phyloP scores from a whole-genome alignment of 371 early-diverging fungal species.

The Mucor mucedo region DNA sequence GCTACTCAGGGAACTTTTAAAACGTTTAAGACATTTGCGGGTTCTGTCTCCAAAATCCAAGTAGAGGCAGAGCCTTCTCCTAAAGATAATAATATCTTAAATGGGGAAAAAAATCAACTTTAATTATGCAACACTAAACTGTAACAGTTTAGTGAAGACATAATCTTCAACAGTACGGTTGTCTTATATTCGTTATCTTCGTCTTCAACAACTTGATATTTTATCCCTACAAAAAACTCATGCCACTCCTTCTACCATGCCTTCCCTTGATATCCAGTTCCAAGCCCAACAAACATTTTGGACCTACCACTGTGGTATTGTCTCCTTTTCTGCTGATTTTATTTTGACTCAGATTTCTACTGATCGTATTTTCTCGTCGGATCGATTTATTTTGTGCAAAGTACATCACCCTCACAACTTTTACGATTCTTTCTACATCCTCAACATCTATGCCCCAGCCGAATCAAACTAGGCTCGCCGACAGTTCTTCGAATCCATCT shows the following conservation, averaged over 20 bases:
- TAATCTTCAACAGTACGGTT: not conserved
- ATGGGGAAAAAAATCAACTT: not conserved
- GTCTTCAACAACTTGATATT: slow-evolving; percentile 5
- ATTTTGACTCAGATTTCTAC: slow-evolving; percentile 1
- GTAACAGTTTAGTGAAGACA: slow-evolving; percentile 4
- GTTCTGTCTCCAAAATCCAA: not conserved
- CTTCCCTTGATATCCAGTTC: slow-evolving; percentile 5
- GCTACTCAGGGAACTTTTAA: not conserved
- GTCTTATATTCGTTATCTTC: slow-evolving; percentile 5
- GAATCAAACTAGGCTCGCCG: not conserved
- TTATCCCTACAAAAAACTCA: slow-evolving; percentile 16
- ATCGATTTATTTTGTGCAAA: not conserved
- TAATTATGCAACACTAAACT: slow-evolving; percentile 1
- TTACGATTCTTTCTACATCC: slow-evolving; percentile 11
- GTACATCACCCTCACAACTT: slow-evolving; percentile 4
- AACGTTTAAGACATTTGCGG: not conserved
- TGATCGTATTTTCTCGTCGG: not conserved
- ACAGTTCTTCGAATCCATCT: not conserved
- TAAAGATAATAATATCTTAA: not conserved
- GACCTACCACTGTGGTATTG: slow-evolving; percentile 15
- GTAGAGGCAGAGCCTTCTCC: not conserved
- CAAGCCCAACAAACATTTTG: slow-evolving; percentile 12
- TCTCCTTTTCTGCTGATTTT: not conserved
- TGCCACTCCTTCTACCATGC: not conserved
- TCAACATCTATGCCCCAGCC: slow-evolving; percentile 18